Percentiles rank a stretch among this genome's conserved stretches.
Evolutionary conservation across 2,329 filamentous ascomycete species (phyloP).

Genomic region (Pseudogymnoascus sp.): DNA sequence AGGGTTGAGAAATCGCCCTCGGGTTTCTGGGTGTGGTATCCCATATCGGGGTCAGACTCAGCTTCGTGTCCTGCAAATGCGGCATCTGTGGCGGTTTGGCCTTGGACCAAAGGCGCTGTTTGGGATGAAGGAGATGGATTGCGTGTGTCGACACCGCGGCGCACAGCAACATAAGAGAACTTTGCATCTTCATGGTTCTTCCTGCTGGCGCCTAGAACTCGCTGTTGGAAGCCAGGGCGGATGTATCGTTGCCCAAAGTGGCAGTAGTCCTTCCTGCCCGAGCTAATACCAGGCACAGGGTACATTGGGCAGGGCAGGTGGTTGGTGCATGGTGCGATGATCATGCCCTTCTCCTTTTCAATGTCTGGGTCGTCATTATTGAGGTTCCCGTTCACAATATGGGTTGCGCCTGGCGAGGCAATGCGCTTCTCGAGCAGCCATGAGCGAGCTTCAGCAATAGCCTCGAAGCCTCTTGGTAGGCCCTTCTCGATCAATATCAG

Average conservation of each 20-base stretch:
- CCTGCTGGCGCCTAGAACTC: conserved; percentile 58
- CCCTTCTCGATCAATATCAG: conserved; percentile 87
- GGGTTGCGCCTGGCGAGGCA: conserved; percentile 47
- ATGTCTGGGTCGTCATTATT: conserved; percentile 21
- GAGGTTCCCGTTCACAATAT: conserved; percentile 29
- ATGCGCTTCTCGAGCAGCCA: conserved; percentile 72
- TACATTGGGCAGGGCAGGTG: conserved; percentile 89
- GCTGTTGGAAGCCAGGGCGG: conserved; percentile 73
- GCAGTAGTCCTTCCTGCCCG: conserved; percentile 81
- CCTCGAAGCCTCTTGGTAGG: conserved; percentile 84
- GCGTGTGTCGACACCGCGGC: conserved; percentile 58
- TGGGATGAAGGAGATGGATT: conserved; percentile 16
- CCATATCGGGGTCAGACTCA: conserved; percentile 26
- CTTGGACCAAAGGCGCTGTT: conserved; percentile 37
- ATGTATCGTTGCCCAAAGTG: conserved; percentile 86
- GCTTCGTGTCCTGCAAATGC: conserved; percentile 69
- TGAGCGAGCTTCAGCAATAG: conserved; percentile 75
- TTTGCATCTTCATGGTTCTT: conserved; percentile 84
- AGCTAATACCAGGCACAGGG: conserved; percentile 55
- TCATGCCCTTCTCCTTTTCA: conserved; percentile 53
- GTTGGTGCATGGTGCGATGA: conserved; percentile 76
- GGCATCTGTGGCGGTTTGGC: conserved; percentile 48
- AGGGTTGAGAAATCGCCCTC: conserved; percentile 32
- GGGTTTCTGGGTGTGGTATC: conserved; percentile 11
- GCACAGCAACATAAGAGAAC: conserved; percentile 83